phyloP scores from a whole-genome alignment of 2,329 filamentous ascomycete species.

The Penicillium frequentans region DNA sequence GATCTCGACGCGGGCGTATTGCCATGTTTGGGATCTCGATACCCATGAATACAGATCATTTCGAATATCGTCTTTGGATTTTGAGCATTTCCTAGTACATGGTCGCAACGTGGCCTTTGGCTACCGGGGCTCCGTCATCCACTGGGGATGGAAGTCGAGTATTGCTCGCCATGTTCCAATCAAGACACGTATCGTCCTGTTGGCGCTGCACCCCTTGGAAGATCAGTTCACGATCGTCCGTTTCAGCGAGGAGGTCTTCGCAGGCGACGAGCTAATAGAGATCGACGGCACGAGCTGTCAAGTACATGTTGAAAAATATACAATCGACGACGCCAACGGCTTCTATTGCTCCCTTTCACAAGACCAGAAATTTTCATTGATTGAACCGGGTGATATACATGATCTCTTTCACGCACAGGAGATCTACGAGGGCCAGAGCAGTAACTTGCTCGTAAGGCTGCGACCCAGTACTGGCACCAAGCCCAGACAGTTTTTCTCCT shows the following conservation, averaged over 20 bases:
- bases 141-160: constrained; percentile 22
- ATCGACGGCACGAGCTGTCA: neutral
- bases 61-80: constrained; percentile 26
- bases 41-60: constrained; percentile 22
- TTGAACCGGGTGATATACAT: neutral
- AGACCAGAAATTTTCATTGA: neutral
- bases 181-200: constrained; percentile 4
- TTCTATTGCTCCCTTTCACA: neutral
- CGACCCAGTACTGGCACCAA: neutral
- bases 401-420: neutral
- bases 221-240: constrained; percentile 20
- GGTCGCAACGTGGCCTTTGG: constrained; percentile 24
- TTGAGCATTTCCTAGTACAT: constrained; percentile 18
- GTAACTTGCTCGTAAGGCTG: neutral
- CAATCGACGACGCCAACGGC: neutral
- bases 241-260: neutral
- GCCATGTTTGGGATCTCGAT: constrained; percentile 31
- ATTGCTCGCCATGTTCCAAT: constrained; percentile 15
- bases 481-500: neutral
- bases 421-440: constrained; percentile 1
- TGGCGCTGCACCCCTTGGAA: constrained; percentile 16
- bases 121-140: constrained; percentile 19
- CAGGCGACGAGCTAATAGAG: neutral
- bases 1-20: constrained; percentile 16
- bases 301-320: neutral